Evolutionary conservation across 176 grass and related monocot species (phyloP), one percentile per base, ranked within the genome.

Genomic region (Aegilops umbellulata): DNA sequence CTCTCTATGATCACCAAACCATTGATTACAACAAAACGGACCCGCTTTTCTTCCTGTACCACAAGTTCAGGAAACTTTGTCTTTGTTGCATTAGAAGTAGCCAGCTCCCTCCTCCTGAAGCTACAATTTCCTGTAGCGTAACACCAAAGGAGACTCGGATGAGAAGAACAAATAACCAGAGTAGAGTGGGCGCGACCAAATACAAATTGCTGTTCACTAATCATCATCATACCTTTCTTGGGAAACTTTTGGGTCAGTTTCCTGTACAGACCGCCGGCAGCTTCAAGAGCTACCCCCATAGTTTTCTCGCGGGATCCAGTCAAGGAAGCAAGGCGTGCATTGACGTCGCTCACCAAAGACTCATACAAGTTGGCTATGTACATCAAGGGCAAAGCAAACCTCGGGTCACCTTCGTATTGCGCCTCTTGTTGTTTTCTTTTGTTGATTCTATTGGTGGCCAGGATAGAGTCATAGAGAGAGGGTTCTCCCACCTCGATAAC

Each of bases 1-100:
- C 88, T 95, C 77, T 97, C 93, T 76, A 93, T n/a, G 49, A 97
- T 92, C 8, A 65, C 78, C 85, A 95, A 65, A 10, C 95, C 93
- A 57, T 97, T 97, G 86, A 95, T 88, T 35, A 97, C 95, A 29
- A 95, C 92, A 86, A 97, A 97, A 61, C 95, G 93, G n/a, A 97
- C 89, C 86, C 95, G 71, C 65, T 97, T 97, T 86, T 97, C 95
- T 88, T 97, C 95, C 76, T 92, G 92, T 51, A 95, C 91, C 23
- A 97, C 95, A 69, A 97, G 89, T 77, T 97, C 93, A 86, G 95
- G 93, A 86, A 95, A 95, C 53, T n/a, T 90, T 53, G 80, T 91
- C 65, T 91, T 87, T 63, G 93, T 92, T 78, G 95, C 71, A 76
- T 88, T 89, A 63, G 93, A 97, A 58, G 93, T 97, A n/a, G 95